Evolutionary conservation across 805 yeast species (phyloP), one percentile per base, ranked within the genome.

Genomic region (Cyberlindnera mycetangii): DNA sequence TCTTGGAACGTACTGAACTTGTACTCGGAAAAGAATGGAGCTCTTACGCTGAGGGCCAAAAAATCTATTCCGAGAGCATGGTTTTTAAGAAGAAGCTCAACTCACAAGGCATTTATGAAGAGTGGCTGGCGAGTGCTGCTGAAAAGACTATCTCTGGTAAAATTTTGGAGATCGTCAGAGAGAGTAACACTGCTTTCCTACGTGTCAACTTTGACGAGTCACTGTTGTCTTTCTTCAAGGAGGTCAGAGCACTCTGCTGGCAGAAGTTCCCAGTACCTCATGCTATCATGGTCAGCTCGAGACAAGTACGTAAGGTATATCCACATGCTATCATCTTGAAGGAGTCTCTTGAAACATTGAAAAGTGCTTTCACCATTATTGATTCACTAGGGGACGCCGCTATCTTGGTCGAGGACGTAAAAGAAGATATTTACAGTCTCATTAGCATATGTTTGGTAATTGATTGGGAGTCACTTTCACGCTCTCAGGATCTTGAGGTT

Each of bases 11-110:
- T 24, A 61, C 83, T 7, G 78, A 75, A 35, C 60, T 70, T 11
- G 69, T 83, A 4, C 63, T 84, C 7, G 86, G 89, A 0, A 56
- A 68, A 15, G 78, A 79, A 7, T 84, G 90, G 90, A 65, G 61
- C 17, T 64, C 70, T 9, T 79, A 77, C 46, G 75, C 82, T 2
- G 89, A 82, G 41, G 97, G 96, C 0, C 74, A 72, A 41, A 76
- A 74, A 48, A 74, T 92, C 1, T 67, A 74, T 10, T 60, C 67
- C 2, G 86, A 79, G 47, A 70, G 78, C 19, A 52, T 59, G 2
- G 61, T 67, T 0, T 67, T 85, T 38, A 54, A 68, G n/a, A 62
- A 67, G 19, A 75, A 72, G 38, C 61, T 81, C 10, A 68, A 82
- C 39, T 57, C 78, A 0, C 62, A 70, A 21, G 47, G 43, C 0